Evolutionary conservation across 2,329 filamentous ascomycete species (phyloP), one percentile per base, ranked within the genome.

Genomic region (Cercospora beticola): DNA sequence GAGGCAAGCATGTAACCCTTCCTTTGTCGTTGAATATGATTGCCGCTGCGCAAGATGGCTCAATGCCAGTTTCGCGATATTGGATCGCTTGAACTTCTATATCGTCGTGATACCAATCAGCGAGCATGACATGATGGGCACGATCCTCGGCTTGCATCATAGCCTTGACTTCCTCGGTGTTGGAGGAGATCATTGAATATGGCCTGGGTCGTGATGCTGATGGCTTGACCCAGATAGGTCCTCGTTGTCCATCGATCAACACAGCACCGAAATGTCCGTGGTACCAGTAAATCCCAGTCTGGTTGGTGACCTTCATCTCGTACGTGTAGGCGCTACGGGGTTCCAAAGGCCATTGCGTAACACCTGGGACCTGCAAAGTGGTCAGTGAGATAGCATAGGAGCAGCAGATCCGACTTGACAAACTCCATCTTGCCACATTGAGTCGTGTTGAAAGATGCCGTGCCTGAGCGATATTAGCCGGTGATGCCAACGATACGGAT

Each of bases 321-420:
- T 73, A 73, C 12, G 71, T 73, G 58, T 68, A 71, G 1, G 62
- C 56, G 23, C 60, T 69, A 16, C 69, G 60, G 3, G 71, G 65
- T 46, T 68, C 69, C 28, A 73, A 66, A 16, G 71, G 70, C 57
- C 64, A 71, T 43, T 73, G 71, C 4, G 70, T 72, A 16, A 73
- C 70, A 7, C 70, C 70, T 5, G 71, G 71, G 12, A 73, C 71
- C 49, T 64, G 9, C 23, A n/a, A 7, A 26, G 57, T n/a, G 16
- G 18, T 56, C 30, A 40, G 46, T n/a, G 18, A 10, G 28, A 33
- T 14, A 21, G 30, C 7, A n/a, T 18, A 12, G 5, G 18, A 36
- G 14, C 30, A 12, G 16, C 2, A 21, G 16, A 14, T 59, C 16
- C 4, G 54, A 9, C 4, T 26, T 16, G 5, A 31, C 57, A 31